Percentiles rank a stretch among this genome's conserved stretches.
phyloP scores from a whole-genome alignment of 2,329 filamentous ascomycete species.

The Triangularia setosa region DNA sequence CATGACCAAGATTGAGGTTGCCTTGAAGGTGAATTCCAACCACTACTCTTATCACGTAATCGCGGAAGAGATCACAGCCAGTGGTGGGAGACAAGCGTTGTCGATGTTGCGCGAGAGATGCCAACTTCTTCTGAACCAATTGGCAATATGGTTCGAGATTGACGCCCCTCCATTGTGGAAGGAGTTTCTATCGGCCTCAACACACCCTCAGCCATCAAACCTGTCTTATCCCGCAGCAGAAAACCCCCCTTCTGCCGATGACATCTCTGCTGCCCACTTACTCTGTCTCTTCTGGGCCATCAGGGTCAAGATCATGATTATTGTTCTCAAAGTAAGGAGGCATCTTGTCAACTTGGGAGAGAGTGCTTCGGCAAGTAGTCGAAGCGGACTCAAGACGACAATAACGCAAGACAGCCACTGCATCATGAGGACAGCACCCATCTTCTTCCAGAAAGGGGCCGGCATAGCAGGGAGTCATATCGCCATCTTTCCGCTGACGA shows the following conservation, averaged over 20 bases:
- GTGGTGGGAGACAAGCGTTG: not conserved
- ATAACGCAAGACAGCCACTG: not conserved
- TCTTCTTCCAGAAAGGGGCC: not conserved
- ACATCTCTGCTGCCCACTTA: not conserved
- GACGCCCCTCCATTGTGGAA: not conserved
- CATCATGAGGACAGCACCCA: constrained; percentile 1
- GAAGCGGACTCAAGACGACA: not conserved
- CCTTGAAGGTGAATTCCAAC: not conserved
- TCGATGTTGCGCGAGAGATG: not conserved
- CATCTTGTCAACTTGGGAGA: not conserved
- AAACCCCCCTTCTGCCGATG: not conserved
- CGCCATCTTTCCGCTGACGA: not conserved
- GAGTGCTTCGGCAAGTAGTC: not conserved
- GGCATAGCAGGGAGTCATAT: not conserved
- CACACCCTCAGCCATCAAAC: not conserved
- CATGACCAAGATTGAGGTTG: not conserved
- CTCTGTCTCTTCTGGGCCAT: constrained; percentile 3
- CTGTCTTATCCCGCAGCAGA: not conserved
- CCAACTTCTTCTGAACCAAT: not conserved
- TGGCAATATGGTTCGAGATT: not conserved
- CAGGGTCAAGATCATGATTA: not conserved
- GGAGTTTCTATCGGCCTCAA: not conserved
- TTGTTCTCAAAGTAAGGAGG: not conserved
- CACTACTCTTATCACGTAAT: not conserved
- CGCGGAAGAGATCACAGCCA: not conserved